Evolutionary conservation across 495 filamentous ascomycete genomes (phyloP).

Genomic region (Venustampulla echinocandica): DNA sequence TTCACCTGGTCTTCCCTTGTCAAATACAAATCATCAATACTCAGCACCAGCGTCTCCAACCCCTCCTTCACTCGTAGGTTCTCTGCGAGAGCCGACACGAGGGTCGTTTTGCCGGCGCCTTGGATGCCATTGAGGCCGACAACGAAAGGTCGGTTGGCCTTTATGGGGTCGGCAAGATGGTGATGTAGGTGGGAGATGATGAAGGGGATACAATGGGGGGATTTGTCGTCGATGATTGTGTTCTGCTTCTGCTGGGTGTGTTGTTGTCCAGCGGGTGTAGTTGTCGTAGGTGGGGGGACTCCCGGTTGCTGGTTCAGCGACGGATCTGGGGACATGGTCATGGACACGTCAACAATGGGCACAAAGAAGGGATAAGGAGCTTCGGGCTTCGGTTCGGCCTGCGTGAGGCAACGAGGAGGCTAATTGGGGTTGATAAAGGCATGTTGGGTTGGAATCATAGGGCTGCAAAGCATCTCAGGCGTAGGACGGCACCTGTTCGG

Average conservation of each 20-base stretch:
- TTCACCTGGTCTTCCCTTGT: constrained; percentile 60
- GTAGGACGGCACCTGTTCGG: too few relatives aligned
- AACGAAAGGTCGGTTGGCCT: constrained; percentile 39
- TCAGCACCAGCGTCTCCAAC: constrained; percentile 66
- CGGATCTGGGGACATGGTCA: too few relatives aligned
- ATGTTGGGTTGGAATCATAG: too few relatives aligned
- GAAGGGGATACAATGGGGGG: constrained; percentile 78
- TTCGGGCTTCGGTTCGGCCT: too few relatives aligned
- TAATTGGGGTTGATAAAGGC: too few relatives aligned
- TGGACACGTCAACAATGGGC: too few relatives aligned
- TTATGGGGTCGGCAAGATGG: constrained; percentile 30
- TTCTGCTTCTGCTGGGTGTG: constrained; percentile 6
- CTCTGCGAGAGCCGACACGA: constrained; percentile 60
- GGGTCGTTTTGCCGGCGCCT: constrained; percentile 84
- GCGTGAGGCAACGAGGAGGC: too few relatives aligned
- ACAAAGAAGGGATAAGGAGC: too few relatives aligned
- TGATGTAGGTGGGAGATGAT: constrained; percentile 56
- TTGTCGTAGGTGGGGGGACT: not conserved
- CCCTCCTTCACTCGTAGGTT: constrained; percentile 59
- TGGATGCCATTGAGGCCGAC: constrained; percentile 64
- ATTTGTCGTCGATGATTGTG: constrained; percentile 75
- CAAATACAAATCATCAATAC: constrained; percentile 90
- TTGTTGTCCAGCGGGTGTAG: not conserved
- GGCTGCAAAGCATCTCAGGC: too few relatives aligned
- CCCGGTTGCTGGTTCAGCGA: not conserved